Base-by-base conservation (phyloP, 768 basidiomycete genomes). In the Zangia roseola region DNA sequence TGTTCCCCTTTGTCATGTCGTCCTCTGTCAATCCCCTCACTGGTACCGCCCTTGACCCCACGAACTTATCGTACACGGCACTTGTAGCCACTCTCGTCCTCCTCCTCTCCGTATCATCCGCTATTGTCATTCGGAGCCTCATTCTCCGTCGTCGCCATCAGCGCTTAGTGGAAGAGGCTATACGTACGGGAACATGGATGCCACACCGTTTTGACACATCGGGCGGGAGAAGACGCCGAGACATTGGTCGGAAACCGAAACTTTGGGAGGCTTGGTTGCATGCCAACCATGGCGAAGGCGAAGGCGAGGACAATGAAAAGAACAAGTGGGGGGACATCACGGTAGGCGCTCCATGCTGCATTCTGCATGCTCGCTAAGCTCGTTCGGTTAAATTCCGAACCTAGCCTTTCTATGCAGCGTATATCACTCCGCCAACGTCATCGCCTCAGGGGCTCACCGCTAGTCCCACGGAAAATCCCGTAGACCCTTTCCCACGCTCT, bases 91-190 rank as follows among this genome's bases (percentile, higher is more conserved):
- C 86, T 2, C 77, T 87, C 43, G 76, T 86, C 50, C 78, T 86
- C 19, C 77, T 88, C 17, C 75, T 87, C 20, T 72, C 74, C 34
- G 79, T 88, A n/a, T 84, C 83, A 9, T 78, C 78, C 3, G 82
- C 82, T 12, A 84, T 87, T 60, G 77, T 87, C 51, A 55, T 79
- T 39, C 82, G 86, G 30, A 85, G 83, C 19, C 74, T 85, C 49
- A 52, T 86, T 34, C 72, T 86, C n/a, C 76, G 86, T 3, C 68
- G 83, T 13, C 76, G 86, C 4, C 81, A 83, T 48, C 75, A 79
- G 16, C 74, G 73, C 6, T 61, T 82, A 58, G 70, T 85, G 26
- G 82, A 79, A 44, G 82, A 85, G 51, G 83, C 82, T 16, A 84
- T 85, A 53, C 71, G 76, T 20, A 80, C 82, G 49, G 84, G 84